phyloP scores from a whole-genome alignment of 139 green algal genomes.

The Coelastrella sp. region DNA sequence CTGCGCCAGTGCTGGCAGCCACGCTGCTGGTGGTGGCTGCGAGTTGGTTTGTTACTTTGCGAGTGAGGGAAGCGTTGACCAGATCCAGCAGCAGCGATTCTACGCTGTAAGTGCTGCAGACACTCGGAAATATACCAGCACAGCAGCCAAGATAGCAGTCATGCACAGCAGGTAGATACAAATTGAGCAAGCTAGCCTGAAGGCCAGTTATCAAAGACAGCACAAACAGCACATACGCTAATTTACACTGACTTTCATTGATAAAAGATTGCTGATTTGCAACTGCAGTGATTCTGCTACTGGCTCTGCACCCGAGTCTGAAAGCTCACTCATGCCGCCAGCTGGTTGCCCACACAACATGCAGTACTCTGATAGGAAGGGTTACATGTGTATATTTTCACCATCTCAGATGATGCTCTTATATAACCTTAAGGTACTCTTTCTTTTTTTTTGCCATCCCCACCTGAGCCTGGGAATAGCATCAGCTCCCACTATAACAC shows the following conservation, averaged over 20 bases:
- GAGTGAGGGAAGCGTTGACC: constrained; percentile 26
- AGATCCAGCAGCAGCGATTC: constrained; percentile 68
- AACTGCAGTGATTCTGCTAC: no score
- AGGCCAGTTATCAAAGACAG: neutral
- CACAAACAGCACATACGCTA: no score
- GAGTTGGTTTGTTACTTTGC: constrained; percentile 16
- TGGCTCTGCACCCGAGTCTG: no score
- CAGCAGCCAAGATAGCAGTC: neutral
- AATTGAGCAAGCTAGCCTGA: no score
- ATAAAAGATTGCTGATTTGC: no score
- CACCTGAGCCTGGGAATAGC: constrained; percentile 58
- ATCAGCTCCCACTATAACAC: constrained; percentile 62
- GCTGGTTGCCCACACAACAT: no score
- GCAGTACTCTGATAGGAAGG: no score
- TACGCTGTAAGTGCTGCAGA: constrained; percentile 56
- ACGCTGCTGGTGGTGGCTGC: constrained; percentile 37
- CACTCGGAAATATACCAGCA: neutral
- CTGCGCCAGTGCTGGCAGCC: constrained; percentile 23
- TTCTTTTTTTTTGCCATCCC: neutral
- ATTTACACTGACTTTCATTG: no score
- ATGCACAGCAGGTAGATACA: neutral
- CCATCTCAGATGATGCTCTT: no score
- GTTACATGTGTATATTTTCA: no score
- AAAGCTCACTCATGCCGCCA: no score
- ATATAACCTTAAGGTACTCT: neutral